Conservation (phyloP, 345 rosid genomes). For the Crucihimalaya himalaica region DNA sequence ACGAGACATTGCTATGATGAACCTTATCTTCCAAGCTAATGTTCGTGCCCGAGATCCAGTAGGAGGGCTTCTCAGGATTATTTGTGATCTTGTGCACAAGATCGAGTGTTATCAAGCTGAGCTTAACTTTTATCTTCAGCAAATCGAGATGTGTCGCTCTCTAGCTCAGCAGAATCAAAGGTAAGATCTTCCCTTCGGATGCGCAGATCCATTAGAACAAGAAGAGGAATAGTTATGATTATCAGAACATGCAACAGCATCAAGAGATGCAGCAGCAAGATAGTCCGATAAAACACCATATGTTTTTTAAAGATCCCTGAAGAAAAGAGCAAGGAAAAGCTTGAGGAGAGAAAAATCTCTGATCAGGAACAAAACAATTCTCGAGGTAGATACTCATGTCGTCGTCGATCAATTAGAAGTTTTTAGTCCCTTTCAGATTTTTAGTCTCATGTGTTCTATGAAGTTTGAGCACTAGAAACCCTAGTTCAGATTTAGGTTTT, state of each 20-base stretch:
- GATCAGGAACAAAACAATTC: slow-evolving; percentile 1
- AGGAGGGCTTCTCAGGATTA: slow-evolving; percentile 39
- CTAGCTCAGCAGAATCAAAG: slow-evolving; percentile 13
- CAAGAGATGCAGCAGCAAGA: slow-evolving; percentile 16
- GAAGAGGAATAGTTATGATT: background rate
- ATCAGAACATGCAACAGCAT: slow-evolving; percentile 4
- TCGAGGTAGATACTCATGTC: slow-evolving; percentile 5
- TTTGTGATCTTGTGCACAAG: slow-evolving; percentile 13
- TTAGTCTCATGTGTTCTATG: background rate
- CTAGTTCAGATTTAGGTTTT: slow-evolving; percentile 10
- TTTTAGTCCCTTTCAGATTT: background rate
- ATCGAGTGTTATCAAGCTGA: background rate
- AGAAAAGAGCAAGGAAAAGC: slow-evolving; percentile 1
- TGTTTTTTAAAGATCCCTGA: slow-evolving; percentile 7
- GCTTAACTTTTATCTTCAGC: slow-evolving; percentile 24
- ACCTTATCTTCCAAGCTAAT: slow-evolving; percentile 47
- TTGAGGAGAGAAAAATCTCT: slow-evolving; percentile 18
- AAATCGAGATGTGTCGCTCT: slow-evolving; percentile 21
- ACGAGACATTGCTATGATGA: slow-evolving; percentile 25
- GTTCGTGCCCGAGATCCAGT: slow-evolving; percentile 50
- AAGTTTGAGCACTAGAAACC: background rate
- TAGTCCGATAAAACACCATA: slow-evolving; percentile 4
- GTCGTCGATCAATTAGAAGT: background rate
- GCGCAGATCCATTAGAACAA: slow-evolving; percentile 9
- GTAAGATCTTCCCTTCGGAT: slow-evolving; percentile 1